Evolutionary conservation across 2,329 filamentous ascomycete species (phyloP).

Genomic region (Aspergillus bombycis): DNA sequence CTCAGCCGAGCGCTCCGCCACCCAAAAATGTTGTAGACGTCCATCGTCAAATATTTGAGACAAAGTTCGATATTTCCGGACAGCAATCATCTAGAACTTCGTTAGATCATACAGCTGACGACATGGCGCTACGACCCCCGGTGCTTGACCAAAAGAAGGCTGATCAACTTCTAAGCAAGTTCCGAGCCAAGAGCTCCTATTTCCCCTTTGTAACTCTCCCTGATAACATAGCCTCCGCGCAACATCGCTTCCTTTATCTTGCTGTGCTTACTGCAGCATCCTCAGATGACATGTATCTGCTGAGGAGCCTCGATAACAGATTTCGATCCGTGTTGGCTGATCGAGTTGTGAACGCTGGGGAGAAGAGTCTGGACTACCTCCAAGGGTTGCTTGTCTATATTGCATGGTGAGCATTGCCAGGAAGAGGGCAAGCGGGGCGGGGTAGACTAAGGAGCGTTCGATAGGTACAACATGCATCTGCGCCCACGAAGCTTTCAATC

Average conservation of each 20-base stretch:
- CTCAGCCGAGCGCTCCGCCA: background rate
- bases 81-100: accelerated
- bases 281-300: background rate
- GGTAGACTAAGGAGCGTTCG: background rate
- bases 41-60: background rate
- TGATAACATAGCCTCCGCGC: background rate
- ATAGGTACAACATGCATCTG: background rate
- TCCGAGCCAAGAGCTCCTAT: background rate
- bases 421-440: too few species aligned
- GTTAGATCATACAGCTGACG: background rate
- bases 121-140: background rate
- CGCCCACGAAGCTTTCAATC: background rate
- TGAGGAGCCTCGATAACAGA: background rate
- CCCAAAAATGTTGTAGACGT: background rate
- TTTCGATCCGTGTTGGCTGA: background rate
- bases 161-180: background rate
- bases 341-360: background rate
- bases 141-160: background rate
- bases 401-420: background rate
- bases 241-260: background rate
- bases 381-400: background rate
- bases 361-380: background rate
- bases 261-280: background rate
- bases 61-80: background rate
- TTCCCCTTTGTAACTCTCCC: background rate